Evolutionary conservation across 83 land plant species (phyloP).

Genomic region (Diphasiastrum complanatum): DNA sequence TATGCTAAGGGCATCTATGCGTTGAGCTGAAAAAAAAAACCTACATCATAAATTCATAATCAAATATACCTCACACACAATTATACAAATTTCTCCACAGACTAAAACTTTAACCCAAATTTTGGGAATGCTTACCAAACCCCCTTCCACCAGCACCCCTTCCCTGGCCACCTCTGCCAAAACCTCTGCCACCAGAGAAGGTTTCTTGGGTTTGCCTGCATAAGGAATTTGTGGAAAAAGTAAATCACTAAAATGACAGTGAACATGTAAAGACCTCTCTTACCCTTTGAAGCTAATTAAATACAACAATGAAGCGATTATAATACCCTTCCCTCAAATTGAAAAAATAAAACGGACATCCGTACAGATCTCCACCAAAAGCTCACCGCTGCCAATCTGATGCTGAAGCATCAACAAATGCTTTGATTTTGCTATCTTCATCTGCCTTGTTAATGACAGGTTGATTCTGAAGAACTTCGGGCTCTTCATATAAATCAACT

Average conservation of each 20-base stretch:
- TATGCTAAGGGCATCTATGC: no score
- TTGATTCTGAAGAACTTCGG: constrained; percentile 39
- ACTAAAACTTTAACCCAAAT: not conserved
- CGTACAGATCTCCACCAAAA: not conserved
- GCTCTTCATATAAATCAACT: constrained; percentile 65
- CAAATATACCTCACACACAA: not conserved
- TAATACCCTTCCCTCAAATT: not conserved
- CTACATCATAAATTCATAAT: not conserved
- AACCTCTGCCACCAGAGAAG: constrained; percentile 58
- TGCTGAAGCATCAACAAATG: constrained; percentile 67
- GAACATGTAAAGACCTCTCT: not conserved
- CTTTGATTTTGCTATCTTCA: constrained; percentile 78
- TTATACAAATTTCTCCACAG: not conserved
- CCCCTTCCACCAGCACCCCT: constrained; percentile 64
- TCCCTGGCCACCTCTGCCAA: constrained; percentile 65
- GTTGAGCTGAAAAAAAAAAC: not conserved
- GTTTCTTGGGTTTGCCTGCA: constrained; percentile 69
- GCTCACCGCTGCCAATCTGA: constrained; percentile 71
- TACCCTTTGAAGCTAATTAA: not conserved
- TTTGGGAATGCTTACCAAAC: constrained; percentile 49
- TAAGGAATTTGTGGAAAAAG: not conserved
- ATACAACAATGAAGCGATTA: not conserved
- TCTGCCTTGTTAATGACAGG: constrained; percentile 45
- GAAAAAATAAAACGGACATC: not conserved
- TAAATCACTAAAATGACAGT: not conserved